Evolutionary conservation across 139 green algal species (phyloP).

Genomic region (Limnomonas spitsbergensis): DNA sequence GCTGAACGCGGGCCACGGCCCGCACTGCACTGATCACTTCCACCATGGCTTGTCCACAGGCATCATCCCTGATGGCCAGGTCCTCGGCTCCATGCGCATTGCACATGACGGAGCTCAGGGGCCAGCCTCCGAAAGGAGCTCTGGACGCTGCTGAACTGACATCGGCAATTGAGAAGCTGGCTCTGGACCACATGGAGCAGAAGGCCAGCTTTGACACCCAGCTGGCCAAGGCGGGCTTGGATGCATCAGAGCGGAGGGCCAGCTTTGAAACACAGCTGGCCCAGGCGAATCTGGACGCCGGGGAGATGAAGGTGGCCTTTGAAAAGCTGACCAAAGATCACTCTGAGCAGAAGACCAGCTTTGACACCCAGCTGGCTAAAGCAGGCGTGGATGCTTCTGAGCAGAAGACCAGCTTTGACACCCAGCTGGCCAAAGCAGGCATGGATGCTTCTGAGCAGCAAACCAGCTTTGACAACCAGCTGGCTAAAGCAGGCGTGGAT

Average conservation of each 20-base stretch:
- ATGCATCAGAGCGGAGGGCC: neutral
- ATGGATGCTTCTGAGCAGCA: neutral
- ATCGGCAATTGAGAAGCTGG: slow-evolving; percentile 16
- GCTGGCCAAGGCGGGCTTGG: slow-evolving; percentile 5
- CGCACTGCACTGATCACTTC: no score
- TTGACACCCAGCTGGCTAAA: slow-evolving; percentile 2
- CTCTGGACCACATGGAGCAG: slow-evolving; percentile 15
- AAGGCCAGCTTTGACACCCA: slow-evolving; percentile 25
- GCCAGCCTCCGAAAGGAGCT: slow-evolving; percentile 3
- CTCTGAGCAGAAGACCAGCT: neutral
- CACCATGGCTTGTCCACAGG: no score
- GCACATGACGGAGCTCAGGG: no score
- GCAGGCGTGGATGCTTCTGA: neutral
- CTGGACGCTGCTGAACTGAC: slow-evolving; percentile 15
- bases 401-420: neutral
- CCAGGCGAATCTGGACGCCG: neutral
- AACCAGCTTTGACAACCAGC: neutral
- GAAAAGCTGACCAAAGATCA: neutral
- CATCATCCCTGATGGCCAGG: no score
- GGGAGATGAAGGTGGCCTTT: neutral
- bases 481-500: slow-evolving; percentile 1
- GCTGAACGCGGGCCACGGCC: no score
- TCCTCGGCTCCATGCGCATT: no score
- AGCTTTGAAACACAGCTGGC: no score
- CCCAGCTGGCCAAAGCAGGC: neutral